These are phyloP conservation scores for Lodderomyces parapsilosis DNA, from an alignment of 1,139 yeast genomes.

Conservation along the genomic window DNA sequence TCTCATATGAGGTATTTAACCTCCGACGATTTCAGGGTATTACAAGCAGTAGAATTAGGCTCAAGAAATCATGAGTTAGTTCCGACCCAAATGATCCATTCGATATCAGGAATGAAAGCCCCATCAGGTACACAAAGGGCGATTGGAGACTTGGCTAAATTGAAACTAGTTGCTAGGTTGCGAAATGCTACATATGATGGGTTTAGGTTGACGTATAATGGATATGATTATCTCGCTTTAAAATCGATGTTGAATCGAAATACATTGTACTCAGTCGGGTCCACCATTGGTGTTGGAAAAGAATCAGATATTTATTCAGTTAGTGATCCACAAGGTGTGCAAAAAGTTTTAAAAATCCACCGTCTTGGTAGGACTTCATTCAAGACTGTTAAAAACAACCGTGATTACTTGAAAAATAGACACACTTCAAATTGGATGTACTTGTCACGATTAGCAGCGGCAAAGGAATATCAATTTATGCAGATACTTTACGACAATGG, in stretches of 20 bases:
- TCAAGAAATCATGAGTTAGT: constrained; percentile 93
- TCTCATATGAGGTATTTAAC: constrained; percentile 92
- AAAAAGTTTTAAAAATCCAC: constrained; percentile 82
- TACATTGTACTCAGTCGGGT: constrained; percentile 75
- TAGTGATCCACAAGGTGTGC: constrained; percentile 62
- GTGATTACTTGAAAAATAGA: constrained; percentile 80
- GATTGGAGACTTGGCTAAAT: constrained; percentile 83
- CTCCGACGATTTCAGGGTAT: constrained; percentile 84
- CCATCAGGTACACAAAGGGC: constrained; percentile 75
- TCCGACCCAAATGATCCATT: constrained; percentile 81
- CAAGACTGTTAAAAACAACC: constrained; percentile 84
- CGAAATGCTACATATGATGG: constrained; percentile 94
- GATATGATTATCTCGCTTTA: constrained; percentile 88
- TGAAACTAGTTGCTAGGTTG: constrained; percentile 71
- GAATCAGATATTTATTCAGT: constrained; percentile 95
- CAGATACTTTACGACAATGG: constrained; percentile 68
- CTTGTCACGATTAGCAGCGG: constrained; percentile 84
- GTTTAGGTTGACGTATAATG: constrained; percentile 80
- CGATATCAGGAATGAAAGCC: constrained; percentile 74
- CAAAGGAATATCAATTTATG: constrained; percentile 90
- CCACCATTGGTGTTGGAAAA: constrained; percentile 93
- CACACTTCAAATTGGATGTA: constrained; percentile 87
- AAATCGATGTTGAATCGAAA: constrained; percentile 76
- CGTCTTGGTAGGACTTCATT: constrained; percentile 93
- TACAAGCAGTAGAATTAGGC: constrained; percentile 88